These are phyloP conservation scores for Cruciata laevipes DNA, from an alignment of 257 asterid genomes.

Conservation along the genomic window DNA sequence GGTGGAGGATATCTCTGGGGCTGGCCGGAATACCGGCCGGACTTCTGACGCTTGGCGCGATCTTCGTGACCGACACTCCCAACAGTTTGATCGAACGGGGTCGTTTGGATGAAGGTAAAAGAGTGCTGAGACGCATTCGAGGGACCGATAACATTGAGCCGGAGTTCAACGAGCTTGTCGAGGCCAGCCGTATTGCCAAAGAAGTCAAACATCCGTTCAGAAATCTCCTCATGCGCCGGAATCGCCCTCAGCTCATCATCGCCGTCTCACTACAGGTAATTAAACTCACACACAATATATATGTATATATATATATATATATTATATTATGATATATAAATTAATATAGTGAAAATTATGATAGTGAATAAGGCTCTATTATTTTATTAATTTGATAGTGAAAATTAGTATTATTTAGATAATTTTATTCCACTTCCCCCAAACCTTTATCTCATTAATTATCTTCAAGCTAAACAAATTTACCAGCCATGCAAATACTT, in stretches of 20 bases:
- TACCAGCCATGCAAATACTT: too few species aligned
- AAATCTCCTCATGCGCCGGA: constrained; percentile 65
- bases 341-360: too few species aligned
- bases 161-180: constrained; percentile 66
- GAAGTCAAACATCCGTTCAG: constrained; percentile 80
- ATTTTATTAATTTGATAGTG: too few species aligned
- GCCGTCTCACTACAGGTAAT: constrained; percentile 65
- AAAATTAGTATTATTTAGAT: too few species aligned
- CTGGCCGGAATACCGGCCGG: constrained; percentile 80
- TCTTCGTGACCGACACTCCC: constrained; percentile 72
- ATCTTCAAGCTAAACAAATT: too few species aligned
- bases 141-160: constrained; percentile 78
- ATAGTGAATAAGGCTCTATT: too few species aligned
- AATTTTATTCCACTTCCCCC: too few species aligned
- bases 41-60: constrained; percentile 65
- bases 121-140: constrained; percentile 57
- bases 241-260: constrained; percentile 72
- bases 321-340: too few species aligned
- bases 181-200: constrained; percentile 79
- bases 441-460: too few species aligned
- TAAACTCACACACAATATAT: too few species aligned
- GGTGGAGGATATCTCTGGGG: constrained; percentile 85
- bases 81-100: constrained; percentile 87
- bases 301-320: too few species aligned
- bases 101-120: constrained; percentile 59